Percentiles rank a stretch among this genome's conserved stretches.
These are phyloP conservation scores for Saussurea involucrata DNA, from an alignment of 129 eudicot species.

Conservation along the genomic window DNA sequence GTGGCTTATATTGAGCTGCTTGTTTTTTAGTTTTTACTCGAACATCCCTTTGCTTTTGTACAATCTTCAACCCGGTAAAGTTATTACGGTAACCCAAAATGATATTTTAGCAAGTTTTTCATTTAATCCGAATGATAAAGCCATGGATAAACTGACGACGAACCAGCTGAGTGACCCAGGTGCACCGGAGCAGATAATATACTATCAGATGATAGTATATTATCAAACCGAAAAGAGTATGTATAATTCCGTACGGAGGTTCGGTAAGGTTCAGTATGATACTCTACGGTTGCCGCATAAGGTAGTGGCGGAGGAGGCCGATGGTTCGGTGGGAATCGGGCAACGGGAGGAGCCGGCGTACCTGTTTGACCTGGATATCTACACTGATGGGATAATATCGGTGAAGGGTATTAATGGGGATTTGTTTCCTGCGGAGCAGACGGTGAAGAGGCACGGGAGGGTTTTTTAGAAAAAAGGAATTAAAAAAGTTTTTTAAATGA, in stretches of 20 bases:
- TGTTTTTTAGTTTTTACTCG: too few species aligned
- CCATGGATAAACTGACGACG: slow-evolving; percentile 83
- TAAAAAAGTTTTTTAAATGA: too few species aligned
- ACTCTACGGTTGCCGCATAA: slow-evolving; percentile 74
- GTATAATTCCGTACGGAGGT: slow-evolving; percentile 84
- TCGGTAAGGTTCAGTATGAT: slow-evolving; percentile 77
- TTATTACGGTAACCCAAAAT: too few species aligned
- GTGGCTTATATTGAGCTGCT: too few species aligned
- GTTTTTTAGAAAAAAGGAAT: too few species aligned
- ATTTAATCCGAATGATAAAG: slow-evolving; percentile 97
- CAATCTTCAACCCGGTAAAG: too few species aligned
- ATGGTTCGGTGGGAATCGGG: slow-evolving; percentile 90
- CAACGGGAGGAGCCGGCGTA: slow-evolving; percentile 67
- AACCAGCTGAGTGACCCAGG: slow-evolving; percentile 88
- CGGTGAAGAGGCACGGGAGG: slow-evolving; percentile 23
- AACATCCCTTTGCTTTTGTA: too few species aligned
- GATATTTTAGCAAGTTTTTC: too few species aligned
- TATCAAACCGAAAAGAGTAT: slow-evolving; percentile 94
- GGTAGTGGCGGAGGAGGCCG: slow-evolving; percentile 86
- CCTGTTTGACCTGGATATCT: slow-evolving; percentile 90
- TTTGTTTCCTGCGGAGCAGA: slow-evolving; percentile 63
- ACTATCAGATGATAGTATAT: slow-evolving; percentile 80
- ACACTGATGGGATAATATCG: slow-evolving; percentile 81
- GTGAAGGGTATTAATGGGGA: slow-evolving; percentile 93
- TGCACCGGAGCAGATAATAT: slow-evolving; percentile 84